Percentiles rank a stretch among this genome's conserved stretches.
Conservation (phyloP, 306 rosid species). For the Dryas drummondii region DNA sequence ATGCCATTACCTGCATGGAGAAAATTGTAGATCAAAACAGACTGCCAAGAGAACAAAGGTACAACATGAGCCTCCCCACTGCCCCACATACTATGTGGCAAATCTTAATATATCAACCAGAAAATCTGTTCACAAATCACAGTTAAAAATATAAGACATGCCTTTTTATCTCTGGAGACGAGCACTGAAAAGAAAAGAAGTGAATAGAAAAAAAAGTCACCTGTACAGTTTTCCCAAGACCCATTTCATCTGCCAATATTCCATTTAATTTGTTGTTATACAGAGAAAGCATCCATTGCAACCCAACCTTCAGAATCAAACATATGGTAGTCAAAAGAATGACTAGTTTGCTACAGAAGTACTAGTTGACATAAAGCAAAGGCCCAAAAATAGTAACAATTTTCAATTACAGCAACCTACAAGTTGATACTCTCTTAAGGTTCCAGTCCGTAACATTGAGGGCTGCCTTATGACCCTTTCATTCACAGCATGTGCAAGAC, state of each 20-base stretch:
- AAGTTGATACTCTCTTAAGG: constrained; percentile 95
- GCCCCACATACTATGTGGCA: constrained; percentile 17
- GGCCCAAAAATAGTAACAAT: constrained; percentile 6
- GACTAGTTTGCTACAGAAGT: constrained; percentile 3
- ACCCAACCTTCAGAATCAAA: constrained; percentile 70
- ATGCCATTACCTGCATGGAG: constrained; percentile 84
- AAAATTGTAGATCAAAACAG: constrained; percentile 18
- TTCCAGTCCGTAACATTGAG: constrained; percentile 90
- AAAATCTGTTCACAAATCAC: constrained; percentile 9
- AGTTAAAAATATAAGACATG: constrained; percentile 3
- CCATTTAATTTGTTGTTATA: constrained; percentile 98
- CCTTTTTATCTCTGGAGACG: neutral
- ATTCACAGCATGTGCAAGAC: constrained; percentile 95
- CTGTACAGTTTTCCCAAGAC: constrained; percentile 99
- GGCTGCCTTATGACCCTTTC: constrained; percentile 88
- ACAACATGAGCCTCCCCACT: constrained; percentile 16
- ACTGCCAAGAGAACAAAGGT: constrained; percentile 1
- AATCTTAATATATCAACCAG: constrained; percentile 1
- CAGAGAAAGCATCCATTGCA: constrained; percentile 99
- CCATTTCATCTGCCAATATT: constrained; percentile 99
- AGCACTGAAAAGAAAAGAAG: neutral
- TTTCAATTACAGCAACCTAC: constrained; percentile 52
- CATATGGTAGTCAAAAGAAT: constrained; percentile 15
- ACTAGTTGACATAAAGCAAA: constrained; percentile 7
- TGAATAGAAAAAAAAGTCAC: constrained; percentile 37